Conservation (phyloP, 495 filamentous ascomycete genomes). For the Copromyces sp. region DNA sequence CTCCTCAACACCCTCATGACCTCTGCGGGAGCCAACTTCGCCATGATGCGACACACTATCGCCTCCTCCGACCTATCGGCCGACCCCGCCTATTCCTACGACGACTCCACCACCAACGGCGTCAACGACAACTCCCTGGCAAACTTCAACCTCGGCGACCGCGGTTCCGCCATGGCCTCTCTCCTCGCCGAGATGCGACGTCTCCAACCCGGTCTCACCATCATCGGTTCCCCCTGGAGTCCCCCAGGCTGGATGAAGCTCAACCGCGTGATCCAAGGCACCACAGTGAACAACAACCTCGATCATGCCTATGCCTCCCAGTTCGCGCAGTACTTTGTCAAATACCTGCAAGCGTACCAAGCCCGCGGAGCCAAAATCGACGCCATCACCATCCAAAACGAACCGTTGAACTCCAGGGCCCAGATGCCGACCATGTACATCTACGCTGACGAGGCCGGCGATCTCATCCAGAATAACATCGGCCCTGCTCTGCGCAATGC, state of each 20-base stretch:
- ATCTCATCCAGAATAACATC: slow-evolving; percentile 38
- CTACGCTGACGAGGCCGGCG: slow-evolving; percentile 36
- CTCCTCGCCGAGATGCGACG: slow-evolving; percentile 33
- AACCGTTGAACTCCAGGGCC: slow-evolving; percentile 43
- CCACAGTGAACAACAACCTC: slow-evolving; percentile 40
- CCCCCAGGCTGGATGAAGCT: slow-evolving; percentile 51
- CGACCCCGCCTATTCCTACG: slow-evolving; percentile 42
- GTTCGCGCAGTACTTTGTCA: slow-evolving; percentile 46
- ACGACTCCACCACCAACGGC: slow-evolving; percentile 28
- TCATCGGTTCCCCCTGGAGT: slow-evolving; percentile 45
- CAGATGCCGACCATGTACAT: slow-evolving; percentile 48
- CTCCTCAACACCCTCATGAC: slow-evolving; percentile 41
- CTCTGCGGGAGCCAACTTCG: slow-evolving; percentile 36
- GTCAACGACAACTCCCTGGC: slow-evolving; percentile 30
- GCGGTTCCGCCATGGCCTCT: slow-evolving; percentile 43
- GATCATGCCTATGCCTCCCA: slow-evolving; percentile 37
- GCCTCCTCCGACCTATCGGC: slow-evolving; percentile 42
- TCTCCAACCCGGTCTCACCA: slow-evolving; percentile 24
- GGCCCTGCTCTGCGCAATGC: slow-evolving; percentile 37
- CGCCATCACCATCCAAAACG: slow-evolving; percentile 48
- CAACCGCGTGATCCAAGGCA: slow-evolving; percentile 39
- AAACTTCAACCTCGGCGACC: slow-evolving; percentile 38
- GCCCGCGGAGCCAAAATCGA: slow-evolving; percentile 35
- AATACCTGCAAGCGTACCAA: slow-evolving; percentile 44
- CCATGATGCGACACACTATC: slow-evolving; percentile 45